Evolutionary conservation across 2,329 filamentous ascomycete genomes (phyloP), one percentile per base, ranked within the genome.

Genomic region (Colletotrichum spinosum): DNA sequence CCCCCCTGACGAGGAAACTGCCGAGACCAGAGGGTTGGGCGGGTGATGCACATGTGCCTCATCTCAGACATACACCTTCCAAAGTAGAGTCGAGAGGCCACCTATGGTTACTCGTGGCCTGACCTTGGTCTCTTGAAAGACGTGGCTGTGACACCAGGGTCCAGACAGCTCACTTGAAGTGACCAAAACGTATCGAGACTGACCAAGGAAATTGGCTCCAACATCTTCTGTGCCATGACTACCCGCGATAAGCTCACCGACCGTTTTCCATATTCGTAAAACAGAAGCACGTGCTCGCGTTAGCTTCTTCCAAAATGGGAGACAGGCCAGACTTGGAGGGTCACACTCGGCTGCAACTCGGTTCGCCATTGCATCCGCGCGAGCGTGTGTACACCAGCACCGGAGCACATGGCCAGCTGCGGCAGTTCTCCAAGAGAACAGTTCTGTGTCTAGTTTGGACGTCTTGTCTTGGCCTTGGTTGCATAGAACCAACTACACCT

Each of bases 311-410:
- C 52, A 6, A 39, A 52, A 52, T 12, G 8, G 35, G 62, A 57
- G 62, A 65, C 34, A 48, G 63, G 25, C 39, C 25, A 34, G 10
- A 11, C 44, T 35, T 44, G 49, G 60, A 65, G 59, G 60, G 60
- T 67, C 37, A 46, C 49, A 67, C 39, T 65, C 63, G 63, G 53
- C 60, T 38, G 37, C 60, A 49, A 54, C 48, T 59, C 54, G 60
- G 59, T 67, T 25, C 25, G 25, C 25, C 60, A 64, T 63, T 51
- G 2, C 63, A 64, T 63, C 46, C 63, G 42, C 54, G 35, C 45
- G 33, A 8, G 17, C 15, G 7, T 25, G n/a, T 15, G 17, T 11
- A n/a, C 41, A 33, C 38, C 37, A 42, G 35, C 45, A 25, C 44
- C 11, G 6, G 41, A 39, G 60, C 63, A 63, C 63, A 66, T 64